Evolutionary conservation across 2,329 filamentous ascomycete genomes (phyloP), one percentile per base, ranked within the genome.

Genomic region (Aspergillus fumigatus): DNA sequence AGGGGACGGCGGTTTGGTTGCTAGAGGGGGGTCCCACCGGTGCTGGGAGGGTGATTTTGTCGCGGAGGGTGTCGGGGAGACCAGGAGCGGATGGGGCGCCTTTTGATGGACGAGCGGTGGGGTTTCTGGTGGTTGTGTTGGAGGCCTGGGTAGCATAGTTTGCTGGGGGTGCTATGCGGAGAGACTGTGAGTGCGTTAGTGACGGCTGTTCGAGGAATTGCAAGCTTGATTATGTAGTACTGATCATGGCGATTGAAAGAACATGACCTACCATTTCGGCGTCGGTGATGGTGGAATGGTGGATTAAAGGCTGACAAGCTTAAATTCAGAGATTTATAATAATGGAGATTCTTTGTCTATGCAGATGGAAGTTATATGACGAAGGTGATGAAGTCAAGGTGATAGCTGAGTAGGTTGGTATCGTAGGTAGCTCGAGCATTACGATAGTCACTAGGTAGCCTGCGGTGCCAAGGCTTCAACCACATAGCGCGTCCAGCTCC

Each of bases 71-170:
- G 80, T 97, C 94, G 82, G 95, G 92, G 62, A 97, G 82, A 65
- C 93, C 93, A 0, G 92, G 92, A 17, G 92, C 93, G 1, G 93
- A 97, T 65, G 94, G 94, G 3, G 94, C 94, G 55, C 84, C 85
- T 66, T 83, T 82, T 63, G 82, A 83, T 71, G 82, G 75, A 56
- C 81, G 67, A 66, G 66, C 68, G 65, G 81, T 78, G 74, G 85
- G 80, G 65, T 68, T 80, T 79, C 85, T 75, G 71, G 84, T 82
- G 65, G 81, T 84, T 67, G 75, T 79, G 79, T 89, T 88, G 68
- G 80, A 82, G 77, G 84, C 87, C 70, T 83, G 81, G 66, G 81
- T 85, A 66, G 85, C 77, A 80, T 93, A 84, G 65, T 80, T 71
- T 67, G 86, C 76, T 59, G 85, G 74, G 72, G 94, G 94, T 65